These are phyloP conservation scores for Globisporangium rhizosaccharum DNA, from an alignment of 352 stramenopile species.

Conservation along the genomic window DNA sequence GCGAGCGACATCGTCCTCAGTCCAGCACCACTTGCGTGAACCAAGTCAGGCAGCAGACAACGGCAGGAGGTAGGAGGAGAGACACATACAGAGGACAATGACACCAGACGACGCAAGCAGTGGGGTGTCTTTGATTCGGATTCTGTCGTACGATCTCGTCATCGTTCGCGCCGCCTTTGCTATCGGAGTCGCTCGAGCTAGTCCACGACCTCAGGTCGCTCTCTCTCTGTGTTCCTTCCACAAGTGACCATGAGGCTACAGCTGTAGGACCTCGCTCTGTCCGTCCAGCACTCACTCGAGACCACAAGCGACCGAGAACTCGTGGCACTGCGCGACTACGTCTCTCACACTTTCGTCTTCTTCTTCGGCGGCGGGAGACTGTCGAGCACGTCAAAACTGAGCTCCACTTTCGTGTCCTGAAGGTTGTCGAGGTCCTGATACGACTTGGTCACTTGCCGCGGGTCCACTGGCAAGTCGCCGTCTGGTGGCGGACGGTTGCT, in stretches of 20 bases:
- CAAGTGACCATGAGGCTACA: neutral
- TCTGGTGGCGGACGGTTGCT: constrained; percentile 33
- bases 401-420: constrained; percentile 76
- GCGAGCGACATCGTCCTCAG: constrained; percentile 8
- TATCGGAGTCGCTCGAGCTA: neutral
- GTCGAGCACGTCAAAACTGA: constrained; percentile 78
- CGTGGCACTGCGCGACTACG: neutral
- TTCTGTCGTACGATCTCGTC: neutral
- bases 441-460: constrained; percentile 74
- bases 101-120: no score
- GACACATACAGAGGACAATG: neutral
- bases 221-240: neutral
- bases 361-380: constrained; percentile 82
- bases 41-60: neutral
- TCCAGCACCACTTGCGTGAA: neutral
- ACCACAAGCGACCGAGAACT: neutral
- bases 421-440: constrained; percentile 84
- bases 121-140: neutral
- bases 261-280: neutral
- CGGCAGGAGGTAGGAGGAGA: neutral
- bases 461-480: constrained; percentile 67
- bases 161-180: neutral
- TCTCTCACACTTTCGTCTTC: constrained; percentile 62
- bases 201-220: neutral
- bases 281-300: neutral